phyloP scores from a whole-genome alignment of 73 alveolate species.

The Blepharisma japonicum region DNA sequence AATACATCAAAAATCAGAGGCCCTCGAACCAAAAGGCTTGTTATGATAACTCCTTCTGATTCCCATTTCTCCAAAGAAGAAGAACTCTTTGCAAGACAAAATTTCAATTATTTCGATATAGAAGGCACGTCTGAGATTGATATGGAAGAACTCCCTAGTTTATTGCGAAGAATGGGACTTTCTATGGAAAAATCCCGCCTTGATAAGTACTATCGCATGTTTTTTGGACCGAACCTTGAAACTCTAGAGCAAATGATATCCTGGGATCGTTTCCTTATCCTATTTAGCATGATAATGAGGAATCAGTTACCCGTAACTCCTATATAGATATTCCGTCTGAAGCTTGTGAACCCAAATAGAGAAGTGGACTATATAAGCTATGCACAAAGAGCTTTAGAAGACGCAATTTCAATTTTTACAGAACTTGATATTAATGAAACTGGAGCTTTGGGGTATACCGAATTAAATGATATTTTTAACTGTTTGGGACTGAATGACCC shows the following conservation, averaged over 20 bases:
- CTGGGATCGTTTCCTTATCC: conserved; percentile 14
- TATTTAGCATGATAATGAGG: conserved; percentile 7
- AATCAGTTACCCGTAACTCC: conserved; percentile 16
- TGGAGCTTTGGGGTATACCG: neutral
- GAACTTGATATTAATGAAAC: neutral
- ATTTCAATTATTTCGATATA: conserved; percentile 25
- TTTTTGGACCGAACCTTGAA: neutral
- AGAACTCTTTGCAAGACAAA: neutral
- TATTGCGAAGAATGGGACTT: conserved; percentile 10
- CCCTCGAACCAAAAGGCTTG: conserved; percentile 27
- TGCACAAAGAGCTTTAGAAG: conserved; percentile 3
- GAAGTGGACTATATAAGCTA: conserved; percentile 12
- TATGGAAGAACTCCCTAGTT: conserved; percentile 28
- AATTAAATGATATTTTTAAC: neutral
- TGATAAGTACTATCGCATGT: conserved; percentile 3
- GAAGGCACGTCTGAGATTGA: conserved; percentile 6
- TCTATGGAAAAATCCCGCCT: conserved; percentile 24
- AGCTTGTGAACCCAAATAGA: conserved; percentile 5
- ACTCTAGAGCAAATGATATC: neutral
- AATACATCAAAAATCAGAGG: conserved; percentile 22
- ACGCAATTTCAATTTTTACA: neutral
- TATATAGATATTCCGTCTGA: conserved; percentile 20
- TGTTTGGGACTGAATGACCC: conserved; percentile 5
- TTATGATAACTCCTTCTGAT: conserved; percentile 16
- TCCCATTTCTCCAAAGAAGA: conserved; percentile 26